phyloP scores from a whole-genome alignment of 306 rosid genomes.

The Carpinus fangiana region DNA sequence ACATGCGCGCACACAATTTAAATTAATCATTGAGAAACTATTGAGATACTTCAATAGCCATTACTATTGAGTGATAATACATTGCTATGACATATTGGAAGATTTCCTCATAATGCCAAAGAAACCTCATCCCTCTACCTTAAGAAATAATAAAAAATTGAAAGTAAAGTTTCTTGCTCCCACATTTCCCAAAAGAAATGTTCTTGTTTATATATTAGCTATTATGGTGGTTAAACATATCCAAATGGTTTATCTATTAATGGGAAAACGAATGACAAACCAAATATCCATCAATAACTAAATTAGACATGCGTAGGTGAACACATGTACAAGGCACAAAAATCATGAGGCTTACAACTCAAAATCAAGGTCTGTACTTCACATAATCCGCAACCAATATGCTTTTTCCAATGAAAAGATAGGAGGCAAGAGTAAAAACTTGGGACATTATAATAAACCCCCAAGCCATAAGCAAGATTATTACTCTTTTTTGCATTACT shows the following conservation, averaged over 20 bases:
- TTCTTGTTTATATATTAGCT: too few species aligned
- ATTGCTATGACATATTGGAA: neutral
- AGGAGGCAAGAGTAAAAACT: neutral
- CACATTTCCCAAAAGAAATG: too few species aligned
- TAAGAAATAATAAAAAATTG: too few species aligned
- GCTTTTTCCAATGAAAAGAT: neutral
- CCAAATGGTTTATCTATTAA: neutral
- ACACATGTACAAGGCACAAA: neutral
- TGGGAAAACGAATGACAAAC: neutral
- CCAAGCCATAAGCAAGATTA: neutral
- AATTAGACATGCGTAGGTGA: neutral
- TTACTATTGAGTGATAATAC: neutral
- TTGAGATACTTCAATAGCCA: neutral
- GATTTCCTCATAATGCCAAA: neutral
- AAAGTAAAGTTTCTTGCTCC: too few species aligned
- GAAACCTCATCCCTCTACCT: neutral
- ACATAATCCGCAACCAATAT: neutral
- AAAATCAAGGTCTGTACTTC: neutral
- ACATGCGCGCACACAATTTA: neutral
- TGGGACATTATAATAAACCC: neutral
- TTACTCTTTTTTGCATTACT: neutral
- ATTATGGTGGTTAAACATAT: too few species aligned
- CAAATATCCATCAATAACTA: neutral
- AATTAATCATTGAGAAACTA: neutral
- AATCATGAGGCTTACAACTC: neutral